Conservation (phyloP, 495 filamentous ascomycete species). For the Usnea hakonensis region DNA sequence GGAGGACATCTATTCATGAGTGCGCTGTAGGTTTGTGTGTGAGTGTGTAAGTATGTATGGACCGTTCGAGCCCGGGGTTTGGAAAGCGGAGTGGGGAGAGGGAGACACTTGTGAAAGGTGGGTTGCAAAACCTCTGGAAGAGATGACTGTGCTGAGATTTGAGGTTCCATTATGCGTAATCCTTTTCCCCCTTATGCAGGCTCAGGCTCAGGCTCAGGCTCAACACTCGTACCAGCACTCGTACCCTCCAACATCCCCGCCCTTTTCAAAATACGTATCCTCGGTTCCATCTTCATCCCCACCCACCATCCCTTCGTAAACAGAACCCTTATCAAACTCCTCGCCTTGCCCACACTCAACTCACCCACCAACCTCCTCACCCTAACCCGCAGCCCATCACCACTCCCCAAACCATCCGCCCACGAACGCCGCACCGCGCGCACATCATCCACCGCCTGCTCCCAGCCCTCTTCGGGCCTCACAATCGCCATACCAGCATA, state of each 20-base stretch:
- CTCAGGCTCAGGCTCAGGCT: not conserved
- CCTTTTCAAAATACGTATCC: constrained; percentile 50
- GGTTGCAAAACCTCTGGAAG: no score
- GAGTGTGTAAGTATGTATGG: no score
- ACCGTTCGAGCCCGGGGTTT: no score
- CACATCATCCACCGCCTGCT: constrained; percentile 4
- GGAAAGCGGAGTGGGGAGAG: no score
- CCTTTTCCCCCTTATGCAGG: not conserved
- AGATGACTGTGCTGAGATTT: no score
- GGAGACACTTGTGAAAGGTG: no score
- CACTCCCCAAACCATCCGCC: not conserved
- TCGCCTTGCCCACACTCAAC: constrained; percentile 7
- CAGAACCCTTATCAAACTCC: constrained; percentile 24
- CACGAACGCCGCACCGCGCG: not conserved
- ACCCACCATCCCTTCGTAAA: constrained; percentile 57
- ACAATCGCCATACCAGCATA: constrained; percentile 64
- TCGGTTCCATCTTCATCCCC: constrained; percentile 50
- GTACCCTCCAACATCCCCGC: constrained; percentile 17
- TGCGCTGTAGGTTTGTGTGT: no score
- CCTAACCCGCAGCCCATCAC: constrained; percentile 11
- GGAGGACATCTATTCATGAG: no score
- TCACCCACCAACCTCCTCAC: not conserved
- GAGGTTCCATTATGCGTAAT: no score
- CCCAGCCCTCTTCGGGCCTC: constrained; percentile 38
- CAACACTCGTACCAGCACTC: not conserved